These are phyloP conservation scores for Trichophyton mentagrophytes DNA, from an alignment of 2,329 filamentous ascomycete genomes.

Conservation along the genomic window DNA sequence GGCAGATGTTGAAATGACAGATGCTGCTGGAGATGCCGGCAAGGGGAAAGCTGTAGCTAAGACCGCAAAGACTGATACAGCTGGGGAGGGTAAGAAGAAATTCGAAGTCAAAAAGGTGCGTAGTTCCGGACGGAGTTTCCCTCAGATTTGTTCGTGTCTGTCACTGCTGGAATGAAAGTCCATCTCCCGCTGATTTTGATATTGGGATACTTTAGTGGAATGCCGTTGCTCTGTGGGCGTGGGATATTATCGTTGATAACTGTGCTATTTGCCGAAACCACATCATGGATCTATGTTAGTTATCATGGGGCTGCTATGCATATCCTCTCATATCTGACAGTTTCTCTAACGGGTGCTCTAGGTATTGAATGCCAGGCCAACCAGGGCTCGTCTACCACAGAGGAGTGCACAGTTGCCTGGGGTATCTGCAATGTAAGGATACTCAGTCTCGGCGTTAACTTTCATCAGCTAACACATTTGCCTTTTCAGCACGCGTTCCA, in stretches of 20 bases:
- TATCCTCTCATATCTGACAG: background rate
- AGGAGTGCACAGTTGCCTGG: constrained; percentile 98
- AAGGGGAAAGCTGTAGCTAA: constrained; percentile 47
- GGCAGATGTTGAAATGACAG: constrained; percentile 96
- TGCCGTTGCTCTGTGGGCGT: constrained; percentile 93
- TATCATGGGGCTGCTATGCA: background rate
- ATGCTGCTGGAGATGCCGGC: constrained; percentile 49
- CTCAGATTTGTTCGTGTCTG: background rate
- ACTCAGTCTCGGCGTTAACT: constrained; percentile 2
- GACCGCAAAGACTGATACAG: constrained; percentile 40
- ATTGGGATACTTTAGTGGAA: constrained; percentile 59
- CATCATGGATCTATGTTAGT: constrained; percentile 94
- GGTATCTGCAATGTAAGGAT: constrained; percentile 90
- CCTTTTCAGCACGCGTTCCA: constrained; percentile 80
- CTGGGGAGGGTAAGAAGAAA: constrained; percentile 69
- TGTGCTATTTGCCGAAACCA: constrained; percentile 98
- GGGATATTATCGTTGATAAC: constrained; percentile 99
- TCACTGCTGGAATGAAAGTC: background rate
- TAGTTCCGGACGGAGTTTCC: background rate
- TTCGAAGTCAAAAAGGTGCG: constrained; percentile 97
- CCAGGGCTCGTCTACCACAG: constrained; percentile 89
- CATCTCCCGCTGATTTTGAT: background rate
- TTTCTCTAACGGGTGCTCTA: constrained; percentile 23
- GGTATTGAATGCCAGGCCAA: constrained; percentile 98
- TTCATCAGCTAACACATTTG: constrained; percentile 2